Evolutionary conservation across 1,139 yeast species (phyloP).

Genomic region (Suhomyces bolitotheri): DNA sequence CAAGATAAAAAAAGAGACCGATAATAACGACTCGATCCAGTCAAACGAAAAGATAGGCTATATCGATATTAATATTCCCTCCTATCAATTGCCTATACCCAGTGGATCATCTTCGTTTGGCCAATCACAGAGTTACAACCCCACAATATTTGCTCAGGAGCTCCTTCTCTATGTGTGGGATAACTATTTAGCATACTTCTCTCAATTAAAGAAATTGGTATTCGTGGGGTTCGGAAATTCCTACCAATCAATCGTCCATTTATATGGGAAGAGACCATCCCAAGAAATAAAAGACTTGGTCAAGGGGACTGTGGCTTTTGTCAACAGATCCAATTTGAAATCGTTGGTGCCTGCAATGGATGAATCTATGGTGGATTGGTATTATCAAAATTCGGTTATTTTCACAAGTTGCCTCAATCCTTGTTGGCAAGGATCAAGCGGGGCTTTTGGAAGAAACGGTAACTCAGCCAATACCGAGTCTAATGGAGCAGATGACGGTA

Average conservation of each 20-base stretch:
- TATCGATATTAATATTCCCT: constrained; percentile 80
- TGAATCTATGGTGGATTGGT: constrained; percentile 90
- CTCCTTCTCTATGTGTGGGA: constrained; percentile 84
- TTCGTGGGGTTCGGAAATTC: constrained; percentile 91
- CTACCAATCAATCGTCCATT: constrained; percentile 81
- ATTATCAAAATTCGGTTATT: constrained; percentile 78
- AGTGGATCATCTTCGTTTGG: constrained; percentile 12
- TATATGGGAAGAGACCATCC: constrained; percentile 75
- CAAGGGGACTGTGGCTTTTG: constrained; percentile 71
- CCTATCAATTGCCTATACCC: constrained; percentile 37
- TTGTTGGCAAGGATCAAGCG: constrained; percentile 64
- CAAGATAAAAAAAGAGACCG: constrained; percentile 31
- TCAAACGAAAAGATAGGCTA: constrained; percentile 64
- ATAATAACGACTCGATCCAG: constrained; percentile 44
- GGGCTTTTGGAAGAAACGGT: constrained; percentile 19
- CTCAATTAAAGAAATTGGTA: constrained; percentile 63
- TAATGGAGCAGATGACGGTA: constrained; percentile 39
- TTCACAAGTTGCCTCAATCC: constrained; percentile 74
- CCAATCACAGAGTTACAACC: constrained; percentile 47
- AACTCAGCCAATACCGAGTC: constrained; percentile 12
- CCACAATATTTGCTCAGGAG: constrained; percentile 73
- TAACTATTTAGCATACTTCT: constrained; percentile 76
- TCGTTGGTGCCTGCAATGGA: constrained; percentile 85
- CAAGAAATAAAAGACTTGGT: constrained; percentile 60
- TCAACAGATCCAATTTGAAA: constrained; percentile 64